phyloP scores from a whole-genome alignment of 495 filamentous ascomycete genomes.

The Rhizodiscina lignyota region DNA sequence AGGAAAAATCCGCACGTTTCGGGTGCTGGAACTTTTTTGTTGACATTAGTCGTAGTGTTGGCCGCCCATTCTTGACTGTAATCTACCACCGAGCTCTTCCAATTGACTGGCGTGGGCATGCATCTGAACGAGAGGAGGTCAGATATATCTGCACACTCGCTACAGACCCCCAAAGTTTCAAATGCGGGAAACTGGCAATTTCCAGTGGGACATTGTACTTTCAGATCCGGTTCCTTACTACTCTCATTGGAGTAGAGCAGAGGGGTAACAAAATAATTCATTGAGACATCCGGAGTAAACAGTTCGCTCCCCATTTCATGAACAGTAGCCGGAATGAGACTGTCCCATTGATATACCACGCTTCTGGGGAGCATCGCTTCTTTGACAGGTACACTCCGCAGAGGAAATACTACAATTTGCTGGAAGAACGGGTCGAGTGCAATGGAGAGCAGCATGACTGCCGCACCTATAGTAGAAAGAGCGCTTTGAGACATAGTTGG shows the following conservation, averaged over 20 bases:
- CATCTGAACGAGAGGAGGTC: neutral
- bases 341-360: no score
- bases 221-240: no score
- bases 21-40: neutral
- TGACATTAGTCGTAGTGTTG: no score
- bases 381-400: no score
- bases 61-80: no score
- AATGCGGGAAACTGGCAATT: neutral
- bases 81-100: neutral
- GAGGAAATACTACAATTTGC: no score
- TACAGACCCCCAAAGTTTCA: neutral
- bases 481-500: slow-evolving; percentile 1
- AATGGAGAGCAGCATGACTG: slow-evolving; percentile 4
- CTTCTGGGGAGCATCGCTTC: no score
- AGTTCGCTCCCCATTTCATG: no score
- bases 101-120: neutral
- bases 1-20: neutral
- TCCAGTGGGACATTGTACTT: neutral
- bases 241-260: no score
- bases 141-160: neutral
- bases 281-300: no score
- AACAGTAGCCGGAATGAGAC: no score
- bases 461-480: slow-evolving; percentile 7
- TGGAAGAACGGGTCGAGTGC: slow-evolving; percentile 12
- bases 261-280: no score